These are phyloP conservation scores for Fusarium sp. DNA, from an alignment of 2,329 filamentous ascomycete species.

Conservation along the genomic window DNA sequence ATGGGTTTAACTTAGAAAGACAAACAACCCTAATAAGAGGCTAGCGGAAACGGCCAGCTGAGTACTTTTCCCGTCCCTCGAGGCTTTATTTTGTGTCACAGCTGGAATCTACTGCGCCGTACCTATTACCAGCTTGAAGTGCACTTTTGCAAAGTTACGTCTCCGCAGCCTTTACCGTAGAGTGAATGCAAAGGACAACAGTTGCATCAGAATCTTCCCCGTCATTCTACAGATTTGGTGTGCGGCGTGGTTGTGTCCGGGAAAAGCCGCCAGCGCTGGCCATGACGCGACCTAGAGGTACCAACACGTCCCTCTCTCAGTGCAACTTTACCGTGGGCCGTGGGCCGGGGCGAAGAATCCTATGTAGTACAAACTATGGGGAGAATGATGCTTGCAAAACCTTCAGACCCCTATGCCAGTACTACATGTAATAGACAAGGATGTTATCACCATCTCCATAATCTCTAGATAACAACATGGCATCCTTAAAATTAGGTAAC, in stretches of 20 bases:
- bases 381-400: neutral
- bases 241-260: constrained; percentile 28
- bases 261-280: constrained; percentile 22
- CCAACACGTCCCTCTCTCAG: neutral
- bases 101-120: neutral
- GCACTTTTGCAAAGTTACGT: neutral
- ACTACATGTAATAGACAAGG: neutral
- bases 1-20: constrained; percentile 16
- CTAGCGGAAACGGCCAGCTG: constrained; percentile 19
- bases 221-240: constrained; percentile 8
- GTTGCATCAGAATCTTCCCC: neutral
- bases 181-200: neutral
- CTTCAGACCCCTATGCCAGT: neutral
- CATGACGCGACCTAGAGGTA: constrained; percentile 6
- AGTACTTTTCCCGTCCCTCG: neutral
- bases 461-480: neutral
- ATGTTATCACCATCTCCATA: neutral
- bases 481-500: neutral
- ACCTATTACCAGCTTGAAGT: neutral
- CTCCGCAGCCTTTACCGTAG: neutral
- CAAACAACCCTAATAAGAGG: constrained; percentile 1
- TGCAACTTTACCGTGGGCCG: constrained; percentile 9
- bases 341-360: constrained; percentile 1
- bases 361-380: neutral
- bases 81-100: constrained; percentile 5